Evolutionary conservation across 23 red algal species (phyloP).

Genomic region (Gracilariopsis chorda): DNA sequence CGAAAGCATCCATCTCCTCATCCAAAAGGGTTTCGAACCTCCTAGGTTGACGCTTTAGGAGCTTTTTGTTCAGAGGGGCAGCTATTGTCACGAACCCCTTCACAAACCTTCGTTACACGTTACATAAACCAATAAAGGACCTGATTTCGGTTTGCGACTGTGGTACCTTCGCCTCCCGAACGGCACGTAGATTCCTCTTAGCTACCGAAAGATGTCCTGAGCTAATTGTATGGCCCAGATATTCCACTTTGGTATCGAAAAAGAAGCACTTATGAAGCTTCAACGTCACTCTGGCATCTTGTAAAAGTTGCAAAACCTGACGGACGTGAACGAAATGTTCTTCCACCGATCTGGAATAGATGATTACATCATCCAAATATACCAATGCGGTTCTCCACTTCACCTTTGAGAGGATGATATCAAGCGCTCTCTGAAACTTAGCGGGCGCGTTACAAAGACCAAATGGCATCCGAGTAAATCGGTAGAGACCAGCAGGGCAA

Average conservation of each 20-base stretch:
- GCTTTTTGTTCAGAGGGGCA: too few species aligned
- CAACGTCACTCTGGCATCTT: background rate
- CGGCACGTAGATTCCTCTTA: background rate
- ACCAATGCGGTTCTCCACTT: background rate
- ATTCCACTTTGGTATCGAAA: background rate
- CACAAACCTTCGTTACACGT: slow-evolving; percentile 18
- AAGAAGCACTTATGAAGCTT: background rate
- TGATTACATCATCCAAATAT: background rate
- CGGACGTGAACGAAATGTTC: background rate
- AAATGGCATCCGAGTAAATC: background rate
- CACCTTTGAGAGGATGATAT: background rate
- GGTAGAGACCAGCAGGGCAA: background rate
- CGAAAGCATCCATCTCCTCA: background rate
- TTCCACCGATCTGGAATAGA: background rate
- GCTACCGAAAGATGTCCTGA: background rate
- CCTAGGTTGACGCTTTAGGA: background rate
- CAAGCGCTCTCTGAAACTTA: background rate
- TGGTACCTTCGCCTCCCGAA: background rate
- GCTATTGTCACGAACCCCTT: slow-evolving; percentile 31
- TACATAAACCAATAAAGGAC: slow-evolving; percentile 17
- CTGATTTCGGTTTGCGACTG: background rate
- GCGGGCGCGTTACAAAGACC: background rate
- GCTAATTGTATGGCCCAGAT: slow-evolving; percentile 16
- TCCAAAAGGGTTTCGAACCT: background rate
- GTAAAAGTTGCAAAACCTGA: background rate